Base-by-base conservation (phyloP, 345 rosid species). In the Pistacia vera region DNA sequence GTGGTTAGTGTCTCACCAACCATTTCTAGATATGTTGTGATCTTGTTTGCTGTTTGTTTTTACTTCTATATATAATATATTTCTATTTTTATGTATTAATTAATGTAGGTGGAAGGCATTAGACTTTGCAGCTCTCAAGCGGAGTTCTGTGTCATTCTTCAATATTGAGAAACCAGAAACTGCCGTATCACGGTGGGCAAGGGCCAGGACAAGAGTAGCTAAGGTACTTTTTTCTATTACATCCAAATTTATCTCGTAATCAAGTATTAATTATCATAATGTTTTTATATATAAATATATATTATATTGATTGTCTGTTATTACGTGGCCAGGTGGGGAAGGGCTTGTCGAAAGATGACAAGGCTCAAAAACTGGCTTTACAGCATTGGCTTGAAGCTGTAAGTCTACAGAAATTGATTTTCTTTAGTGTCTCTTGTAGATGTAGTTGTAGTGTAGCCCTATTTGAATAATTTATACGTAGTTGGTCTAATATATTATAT, bases 321-420 rank as follows among this genome's bases (percentile, higher is more conserved):
- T 1, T 41, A 41, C 46, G 8, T 41, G 46, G 9, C 46, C 46
- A 41, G 46, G 90, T 96, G 33, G 99, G 97, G 49, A 96, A 96
- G 76, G 99, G 99, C 17, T 81, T 96, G 81, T 80, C 87, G 28
- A 90, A 90, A 78, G 92, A 96, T 68, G 97, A 92, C 44, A 96
- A 96, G 73, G 99, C 98, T 49, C 95, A 90, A 75, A 90, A 92
- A 80, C 79, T 95, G 64, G 97, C 98, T 65, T 77, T 95, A 62
- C 93, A 91, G 66, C 99, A 95, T 60, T 96, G 99, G 97, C 93
- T 96, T 54, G 99, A 96, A 89, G 98, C 99, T 78, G 98, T 93
- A 85, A 86, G 98, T 83, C 57, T n/a, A 58, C 25, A 8, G 46
- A 41, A 41, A 41, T 61, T 72, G 13, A 8, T 11, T 17, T 59